phyloP scores from a whole-genome alignment of 2,329 filamentous ascomycete genomes.

The Exophiala spinifera region DNA sequence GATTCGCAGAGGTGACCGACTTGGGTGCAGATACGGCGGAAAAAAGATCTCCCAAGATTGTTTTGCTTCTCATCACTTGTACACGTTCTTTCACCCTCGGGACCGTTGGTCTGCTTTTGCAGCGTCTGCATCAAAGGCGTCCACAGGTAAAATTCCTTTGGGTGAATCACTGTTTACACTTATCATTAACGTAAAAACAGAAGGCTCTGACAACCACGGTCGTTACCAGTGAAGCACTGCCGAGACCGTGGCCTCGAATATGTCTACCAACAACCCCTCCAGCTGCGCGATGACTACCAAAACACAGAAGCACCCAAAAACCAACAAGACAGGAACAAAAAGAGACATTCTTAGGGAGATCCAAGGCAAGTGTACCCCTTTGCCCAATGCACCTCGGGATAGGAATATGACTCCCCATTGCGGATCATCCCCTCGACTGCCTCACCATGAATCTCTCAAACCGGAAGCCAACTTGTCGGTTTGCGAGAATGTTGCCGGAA shows the following conservation, averaged over 20 bases:
- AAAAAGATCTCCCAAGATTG: neutral
- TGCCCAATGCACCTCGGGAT: slow-evolving; percentile 1
- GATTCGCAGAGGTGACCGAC: neutral
- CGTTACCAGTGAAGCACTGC: neutral
- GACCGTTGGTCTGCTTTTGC: neutral
- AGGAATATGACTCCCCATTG: slow-evolving; percentile 6
- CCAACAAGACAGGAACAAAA: slow-evolving; percentile 9
- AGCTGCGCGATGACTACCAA: neutral
- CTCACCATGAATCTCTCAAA: slow-evolving; percentile 32
- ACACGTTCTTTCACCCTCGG: neutral
- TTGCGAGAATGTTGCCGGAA: slow-evolving; percentile 11
- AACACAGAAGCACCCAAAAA: slow-evolving; percentile 4
- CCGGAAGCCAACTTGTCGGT: slow-evolving; percentile 29
- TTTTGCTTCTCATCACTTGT: neutral
- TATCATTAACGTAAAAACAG: neutral
- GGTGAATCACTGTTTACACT: neutral
- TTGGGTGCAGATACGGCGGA: neutral
- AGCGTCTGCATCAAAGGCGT: neutral
- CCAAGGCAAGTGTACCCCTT: slow-evolving; percentile 21
- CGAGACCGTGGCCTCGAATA: slow-evolving; percentile 6
- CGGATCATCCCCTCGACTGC: slow-evolving; percentile 20
- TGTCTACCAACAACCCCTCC: slow-evolving; percentile 15
- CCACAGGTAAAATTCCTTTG: neutral
- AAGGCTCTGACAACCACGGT: neutral
- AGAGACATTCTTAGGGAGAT: slow-evolving; percentile 24